These are phyloP conservation scores for Saprolegnia parasitica DNA, from an alignment of 352 stramenopile genomes.

Conservation along the genomic window DNA sequence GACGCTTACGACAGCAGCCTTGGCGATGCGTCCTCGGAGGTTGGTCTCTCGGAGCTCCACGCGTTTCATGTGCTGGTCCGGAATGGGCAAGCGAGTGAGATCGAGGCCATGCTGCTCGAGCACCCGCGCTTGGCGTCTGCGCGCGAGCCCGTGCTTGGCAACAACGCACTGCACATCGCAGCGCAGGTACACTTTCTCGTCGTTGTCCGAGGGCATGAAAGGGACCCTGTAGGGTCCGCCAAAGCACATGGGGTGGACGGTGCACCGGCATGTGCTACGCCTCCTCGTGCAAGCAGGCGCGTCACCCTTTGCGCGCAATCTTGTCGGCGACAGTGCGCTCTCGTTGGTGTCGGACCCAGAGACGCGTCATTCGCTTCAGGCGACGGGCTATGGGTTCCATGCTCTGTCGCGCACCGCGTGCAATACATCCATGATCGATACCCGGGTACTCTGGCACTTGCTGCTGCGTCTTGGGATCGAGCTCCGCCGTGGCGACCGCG, in stretches of 20 bases:
- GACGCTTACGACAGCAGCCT: not conserved
- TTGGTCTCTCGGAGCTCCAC: constrained; percentile 12
- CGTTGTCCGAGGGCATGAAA: too few species aligned
- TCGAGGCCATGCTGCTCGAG: constrained; percentile 17
- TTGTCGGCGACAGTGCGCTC: constrained; percentile 3
- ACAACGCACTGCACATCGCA: constrained; percentile 24
- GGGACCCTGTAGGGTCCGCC: not conserved
- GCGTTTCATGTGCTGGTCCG: constrained; percentile 10
- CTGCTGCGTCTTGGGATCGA: not conserved
- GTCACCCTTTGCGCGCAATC: constrained; percentile 21
- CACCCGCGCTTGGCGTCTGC: constrained; percentile 9
- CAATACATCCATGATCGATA: constrained; percentile 1
- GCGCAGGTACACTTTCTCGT: too few species aligned
- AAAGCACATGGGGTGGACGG: constrained; percentile 13
- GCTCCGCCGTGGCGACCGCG: not conserved
- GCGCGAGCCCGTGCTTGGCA: constrained; percentile 24
- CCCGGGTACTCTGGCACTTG: constrained; percentile 2
- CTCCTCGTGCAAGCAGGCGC: constrained; percentile 7
- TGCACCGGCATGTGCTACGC: constrained; percentile 4
- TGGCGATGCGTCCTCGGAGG: not conserved
- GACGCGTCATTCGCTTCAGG: constrained; percentile 8
- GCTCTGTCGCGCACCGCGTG: too few species aligned
- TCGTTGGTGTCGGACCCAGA: not conserved
- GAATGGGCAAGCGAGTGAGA: constrained; percentile 4
- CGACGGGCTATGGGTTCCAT: constrained; percentile 24